Percentiles rank a stretch among this genome's conserved stretches.
These are phyloP conservation scores for Barnettozyma hawaiiensis DNA, from an alignment of 1,139 yeast species.

Conservation along the genomic window DNA sequence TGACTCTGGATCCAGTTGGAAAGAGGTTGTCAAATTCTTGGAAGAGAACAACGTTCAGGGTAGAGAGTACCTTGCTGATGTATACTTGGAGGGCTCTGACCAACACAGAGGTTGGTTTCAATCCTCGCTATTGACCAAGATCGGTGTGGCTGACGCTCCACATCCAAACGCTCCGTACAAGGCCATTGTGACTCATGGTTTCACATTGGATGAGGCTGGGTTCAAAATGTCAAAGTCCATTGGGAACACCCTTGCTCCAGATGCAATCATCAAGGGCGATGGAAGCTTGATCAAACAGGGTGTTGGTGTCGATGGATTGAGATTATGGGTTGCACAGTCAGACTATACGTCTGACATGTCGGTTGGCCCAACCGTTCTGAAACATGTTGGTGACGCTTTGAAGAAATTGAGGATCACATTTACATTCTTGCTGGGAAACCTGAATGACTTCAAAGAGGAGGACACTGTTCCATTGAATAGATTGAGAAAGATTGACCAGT, in stretches of 20 bases:
- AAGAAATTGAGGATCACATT: constrained; percentile 82
- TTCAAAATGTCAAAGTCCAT: constrained; percentile 91
- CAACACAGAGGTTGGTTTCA: constrained; percentile 99
- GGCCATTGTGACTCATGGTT: constrained; percentile 85
- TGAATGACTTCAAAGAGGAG: constrained; percentile 35
- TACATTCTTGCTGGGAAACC: constrained; percentile 73
- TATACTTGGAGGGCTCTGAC: constrained; percentile 90
- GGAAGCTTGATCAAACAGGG: constrained; percentile 43
- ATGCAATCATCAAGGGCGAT: constrained; percentile 60
- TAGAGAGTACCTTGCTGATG: constrained; percentile 52
- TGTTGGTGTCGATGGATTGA: constrained; percentile 87
- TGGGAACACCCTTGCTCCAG: constrained; percentile 76
- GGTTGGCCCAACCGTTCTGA: constrained; percentile 66
- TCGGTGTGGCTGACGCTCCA: constrained; percentile 37
- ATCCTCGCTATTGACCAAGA: constrained; percentile 77
- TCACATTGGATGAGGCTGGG: constrained; percentile 79
- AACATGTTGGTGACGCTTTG: constrained; percentile 71
- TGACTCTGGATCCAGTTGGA: constrained; percentile 96
- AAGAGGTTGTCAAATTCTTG: constrained; percentile 45
- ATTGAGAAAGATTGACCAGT: constrained; percentile 57
- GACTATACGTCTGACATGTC: constrained; percentile 80
- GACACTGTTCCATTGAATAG: constrained; percentile 32
- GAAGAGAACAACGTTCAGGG: constrained; percentile 22
- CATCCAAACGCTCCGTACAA: constrained; percentile 58
- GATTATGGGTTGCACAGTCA: constrained; percentile 87